Percentiles rank a stretch among this genome's conserved stretches.
These are phyloP conservation scores for Rhodotorula toruloides DNA, from an alignment of 768 basidiomycete species.

Conservation along the genomic window DNA sequence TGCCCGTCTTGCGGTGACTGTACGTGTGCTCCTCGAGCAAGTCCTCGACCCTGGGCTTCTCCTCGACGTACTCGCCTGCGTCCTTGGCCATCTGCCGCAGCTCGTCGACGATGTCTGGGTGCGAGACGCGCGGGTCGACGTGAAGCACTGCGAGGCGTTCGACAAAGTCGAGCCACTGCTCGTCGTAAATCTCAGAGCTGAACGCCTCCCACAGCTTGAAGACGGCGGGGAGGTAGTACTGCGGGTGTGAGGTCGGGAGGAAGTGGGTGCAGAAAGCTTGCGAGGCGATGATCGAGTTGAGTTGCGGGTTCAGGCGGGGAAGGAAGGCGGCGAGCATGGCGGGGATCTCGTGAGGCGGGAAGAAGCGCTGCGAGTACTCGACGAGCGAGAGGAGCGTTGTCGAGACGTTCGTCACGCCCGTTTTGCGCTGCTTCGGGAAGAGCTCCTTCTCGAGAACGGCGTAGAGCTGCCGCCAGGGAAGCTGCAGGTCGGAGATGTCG, in stretches of 20 bases:
- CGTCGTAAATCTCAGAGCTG: slow-evolving; percentile 84
- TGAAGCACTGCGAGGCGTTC: slow-evolving; percentile 72
- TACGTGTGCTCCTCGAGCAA: slow-evolving; percentile 16
- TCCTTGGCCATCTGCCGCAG: slow-evolving; percentile 38
- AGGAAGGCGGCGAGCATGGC: slow-evolving; percentile 85
- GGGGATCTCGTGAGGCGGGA: slow-evolving; percentile 76
- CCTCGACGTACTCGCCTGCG: slow-evolving; percentile 26
- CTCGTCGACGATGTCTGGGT: slow-evolving; percentile 62
- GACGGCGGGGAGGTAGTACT: slow-evolving; percentile 67
- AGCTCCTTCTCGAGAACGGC: slow-evolving; percentile 65
- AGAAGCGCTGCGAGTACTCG: slow-evolving; percentile 64
- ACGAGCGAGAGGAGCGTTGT: slow-evolving; percentile 48
- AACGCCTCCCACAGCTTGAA: slow-evolving; percentile 83
- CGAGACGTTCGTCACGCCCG: slow-evolving; percentile 48
- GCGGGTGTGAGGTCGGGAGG: slow-evolving; percentile 76
- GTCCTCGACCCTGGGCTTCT: slow-evolving; percentile 39
- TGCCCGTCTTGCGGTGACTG: slow-evolving; percentile 38
- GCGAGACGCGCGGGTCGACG: slow-evolving; percentile 67
- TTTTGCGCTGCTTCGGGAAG: slow-evolving; percentile 57
- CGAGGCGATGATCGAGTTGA: slow-evolving; percentile 67
- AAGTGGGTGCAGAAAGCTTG: slow-evolving; percentile 83
- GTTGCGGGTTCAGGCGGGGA: slow-evolving; percentile 64
- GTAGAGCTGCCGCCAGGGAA: slow-evolving; percentile 77
- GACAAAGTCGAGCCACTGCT: slow-evolving; percentile 79
- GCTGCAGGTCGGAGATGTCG: slow-evolving; percentile 68